Conservation (phyloP, 371 early-diverging fungal species). For the Blastocladiella emersonii region DNA sequence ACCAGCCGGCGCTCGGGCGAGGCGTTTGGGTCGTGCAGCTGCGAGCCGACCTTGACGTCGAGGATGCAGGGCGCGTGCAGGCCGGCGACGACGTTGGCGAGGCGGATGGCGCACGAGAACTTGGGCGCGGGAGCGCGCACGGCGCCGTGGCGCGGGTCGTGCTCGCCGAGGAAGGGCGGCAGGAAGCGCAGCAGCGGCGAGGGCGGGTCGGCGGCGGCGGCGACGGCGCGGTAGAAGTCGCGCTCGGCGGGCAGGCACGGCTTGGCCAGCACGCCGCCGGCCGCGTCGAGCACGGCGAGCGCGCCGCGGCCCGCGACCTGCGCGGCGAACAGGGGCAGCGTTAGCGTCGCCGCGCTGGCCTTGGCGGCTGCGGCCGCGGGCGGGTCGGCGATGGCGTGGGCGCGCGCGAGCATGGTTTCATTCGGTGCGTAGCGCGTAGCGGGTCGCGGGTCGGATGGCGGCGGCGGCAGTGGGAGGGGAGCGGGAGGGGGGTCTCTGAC, state of each 20-base stretch:
- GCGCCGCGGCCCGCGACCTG: slow-evolving; percentile 57
- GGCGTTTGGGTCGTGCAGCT: slow-evolving; percentile 45
- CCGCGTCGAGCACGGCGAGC: slow-evolving; percentile 29
- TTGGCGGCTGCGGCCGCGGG: too few relatives aligned
- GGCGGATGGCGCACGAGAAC: slow-evolving; percentile 31
- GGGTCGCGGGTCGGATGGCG: too few relatives aligned
- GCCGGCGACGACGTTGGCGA: slow-evolving; percentile 53
- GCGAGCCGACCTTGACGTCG: slow-evolving; percentile 63
- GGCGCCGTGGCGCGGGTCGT: neutral
- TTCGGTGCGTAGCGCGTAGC: too few relatives aligned
- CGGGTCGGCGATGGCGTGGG: too few relatives aligned
- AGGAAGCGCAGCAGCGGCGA: neutral
- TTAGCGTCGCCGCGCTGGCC: too few relatives aligned
- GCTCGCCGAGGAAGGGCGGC: neutral
- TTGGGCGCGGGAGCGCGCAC: neutral
- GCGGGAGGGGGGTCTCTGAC: too few relatives aligned
- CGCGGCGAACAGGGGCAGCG: neutral
- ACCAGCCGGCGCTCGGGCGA: slow-evolving; percentile 41
- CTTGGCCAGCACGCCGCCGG: slow-evolving; percentile 51
- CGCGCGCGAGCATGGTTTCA: too few relatives aligned
- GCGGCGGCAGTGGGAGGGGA: too few relatives aligned
- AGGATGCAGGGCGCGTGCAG: slow-evolving; percentile 55
- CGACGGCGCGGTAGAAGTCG: slow-evolving; percentile 45
- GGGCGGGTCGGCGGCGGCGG: neutral
- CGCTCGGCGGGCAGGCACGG: slow-evolving; percentile 40